Evolutionary conservation across 2,329 filamentous ascomycete species (phyloP).

Genomic region (Mycocentrospora acerina): DNA sequence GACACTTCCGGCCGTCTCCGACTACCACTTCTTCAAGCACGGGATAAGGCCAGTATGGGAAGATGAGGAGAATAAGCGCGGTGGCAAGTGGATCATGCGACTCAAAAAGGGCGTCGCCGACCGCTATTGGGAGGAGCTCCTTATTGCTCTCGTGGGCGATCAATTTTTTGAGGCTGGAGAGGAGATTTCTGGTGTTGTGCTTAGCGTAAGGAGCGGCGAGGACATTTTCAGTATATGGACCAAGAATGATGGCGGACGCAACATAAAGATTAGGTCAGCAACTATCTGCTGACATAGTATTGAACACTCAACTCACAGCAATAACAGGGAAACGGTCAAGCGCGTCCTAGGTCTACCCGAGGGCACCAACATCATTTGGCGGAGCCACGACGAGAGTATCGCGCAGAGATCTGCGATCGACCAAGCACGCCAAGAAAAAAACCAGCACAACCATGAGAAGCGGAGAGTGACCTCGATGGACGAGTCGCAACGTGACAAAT

Average conservation of each 20-base stretch:
- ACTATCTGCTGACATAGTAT: background rate
- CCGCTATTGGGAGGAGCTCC: slow-evolving; percentile 92
- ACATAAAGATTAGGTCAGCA: slow-evolving; percentile 90
- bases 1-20: slow-evolving; percentile 82
- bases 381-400: slow-evolving; percentile 95
- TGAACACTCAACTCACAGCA: slow-evolving; percentile 17
- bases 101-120: slow-evolving; percentile 97
- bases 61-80: slow-evolving; percentile 92
- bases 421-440: slow-evolving; percentile 86
- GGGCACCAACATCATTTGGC: slow-evolving; percentile 91
- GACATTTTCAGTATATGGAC: slow-evolving; percentile 99
- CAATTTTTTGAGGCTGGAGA: slow-evolving; percentile 91
- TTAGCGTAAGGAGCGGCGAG: slow-evolving; percentile 92
- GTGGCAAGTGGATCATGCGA: slow-evolving; percentile 96
- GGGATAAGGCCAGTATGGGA: slow-evolving; percentile 98
- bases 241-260: slow-evolving; percentile 85
- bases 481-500: slow-evolving; percentile 36
- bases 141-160: slow-evolving; percentile 88
- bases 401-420: slow-evolving; percentile 88
- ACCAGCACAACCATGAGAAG: slow-evolving; percentile 46
- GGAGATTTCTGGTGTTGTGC: slow-evolving; percentile 90
- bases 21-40: slow-evolving; percentile 98
- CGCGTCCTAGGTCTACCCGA: slow-evolving; percentile 80
- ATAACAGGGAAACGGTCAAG: slow-evolving; percentile 85
- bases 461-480: slow-evolving; percentile 44